Evolutionary conservation across 2,329 filamentous ascomycete genomes (phyloP).

Genomic region (Fusarium heterosporum): DNA sequence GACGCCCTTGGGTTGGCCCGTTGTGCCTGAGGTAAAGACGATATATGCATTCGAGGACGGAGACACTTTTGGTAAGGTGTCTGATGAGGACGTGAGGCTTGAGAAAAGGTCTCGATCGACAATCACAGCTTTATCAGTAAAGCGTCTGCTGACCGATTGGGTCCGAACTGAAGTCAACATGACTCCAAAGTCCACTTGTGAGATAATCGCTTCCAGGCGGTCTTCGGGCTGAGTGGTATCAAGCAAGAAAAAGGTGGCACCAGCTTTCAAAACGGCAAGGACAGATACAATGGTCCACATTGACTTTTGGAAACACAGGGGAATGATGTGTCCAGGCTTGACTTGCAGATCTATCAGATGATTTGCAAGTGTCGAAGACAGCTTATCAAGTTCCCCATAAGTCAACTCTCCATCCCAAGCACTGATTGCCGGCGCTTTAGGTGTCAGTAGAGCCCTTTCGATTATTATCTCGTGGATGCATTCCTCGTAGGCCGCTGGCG

Average conservation of each 20-base stretch:
- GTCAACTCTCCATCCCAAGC: conserved; percentile 47
- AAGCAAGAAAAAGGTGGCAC: neutral
- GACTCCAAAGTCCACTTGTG: neutral
- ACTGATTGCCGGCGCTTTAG: conserved; percentile 23
- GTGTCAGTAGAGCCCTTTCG: neutral
- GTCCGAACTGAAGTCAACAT: no score
- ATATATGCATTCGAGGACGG: neutral
- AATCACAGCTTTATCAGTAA: no score
- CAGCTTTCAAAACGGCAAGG: neutral
- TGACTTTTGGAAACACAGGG: conserved; percentile 3
- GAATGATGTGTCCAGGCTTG: neutral
- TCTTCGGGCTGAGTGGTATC: neutral
- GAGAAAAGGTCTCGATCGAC: no score
- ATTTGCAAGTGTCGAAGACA: neutral
- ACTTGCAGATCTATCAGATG: neutral
- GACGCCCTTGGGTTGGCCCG: conserved; percentile 3
- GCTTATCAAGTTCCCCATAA: conserved; percentile 23
- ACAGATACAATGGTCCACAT: neutral
- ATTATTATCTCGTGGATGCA: conserved; percentile 43
- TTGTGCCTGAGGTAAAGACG: neutral
- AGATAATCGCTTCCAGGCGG: neutral
- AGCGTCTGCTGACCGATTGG: no score
- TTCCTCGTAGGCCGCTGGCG: conserved; percentile 17
- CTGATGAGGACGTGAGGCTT: no score
- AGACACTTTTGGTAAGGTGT: neutral